A percentile compares a stretch with the other conserved stretches of the same genome.
Evolutionary conservation across 176 grass and related monocot genomes (phyloP).

Genomic region (Poa annua): DNA sequence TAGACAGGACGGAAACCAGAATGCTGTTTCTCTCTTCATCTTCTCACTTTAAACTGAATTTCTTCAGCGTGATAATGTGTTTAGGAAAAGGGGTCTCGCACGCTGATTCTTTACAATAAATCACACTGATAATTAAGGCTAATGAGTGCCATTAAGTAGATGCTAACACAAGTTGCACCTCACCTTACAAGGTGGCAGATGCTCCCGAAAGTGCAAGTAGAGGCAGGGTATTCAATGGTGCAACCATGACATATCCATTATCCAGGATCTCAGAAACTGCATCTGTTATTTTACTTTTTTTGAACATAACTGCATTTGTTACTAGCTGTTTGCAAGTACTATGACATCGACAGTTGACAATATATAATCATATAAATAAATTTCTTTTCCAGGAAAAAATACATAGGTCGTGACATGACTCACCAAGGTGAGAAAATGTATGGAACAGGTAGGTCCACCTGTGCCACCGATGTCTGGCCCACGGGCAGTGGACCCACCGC

Average conservation of each 20-base stretch:
- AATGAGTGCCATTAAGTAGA: slow-evolving; percentile 27
- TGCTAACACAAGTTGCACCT: slow-evolving; percentile 24
- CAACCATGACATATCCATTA: neutral
- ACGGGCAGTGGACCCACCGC: neutral
- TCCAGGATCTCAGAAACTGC: slow-evolving; percentile 6
- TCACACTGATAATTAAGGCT: neutral
- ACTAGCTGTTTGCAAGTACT: neutral
- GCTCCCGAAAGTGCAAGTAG: slow-evolving; percentile 27
- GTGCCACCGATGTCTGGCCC: neutral
- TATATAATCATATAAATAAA: neutral
- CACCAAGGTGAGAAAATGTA: neutral
- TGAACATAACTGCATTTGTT: slow-evolving; percentile 32
- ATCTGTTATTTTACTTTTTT: neutral
- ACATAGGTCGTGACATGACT: neutral
- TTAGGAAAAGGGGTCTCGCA: neutral
- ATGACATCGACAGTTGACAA: neutral
- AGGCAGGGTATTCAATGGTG: slow-evolving; percentile 38
- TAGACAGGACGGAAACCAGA: too few species aligned
- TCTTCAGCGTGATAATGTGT: neutral
- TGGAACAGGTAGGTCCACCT: neutral
- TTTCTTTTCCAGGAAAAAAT: too few species aligned
- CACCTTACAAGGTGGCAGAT: slow-evolving; percentile 34
- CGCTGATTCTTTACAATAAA: neutral
- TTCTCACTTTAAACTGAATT: neutral
- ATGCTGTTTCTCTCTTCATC: neutral